A percentile compares a stretch with the other conserved stretches of the same genome.
These are phyloP conservation scores for Yamadazyma nakazawae DNA, from an alignment of 805 yeast genomes.

Conservation along the genomic window DNA sequence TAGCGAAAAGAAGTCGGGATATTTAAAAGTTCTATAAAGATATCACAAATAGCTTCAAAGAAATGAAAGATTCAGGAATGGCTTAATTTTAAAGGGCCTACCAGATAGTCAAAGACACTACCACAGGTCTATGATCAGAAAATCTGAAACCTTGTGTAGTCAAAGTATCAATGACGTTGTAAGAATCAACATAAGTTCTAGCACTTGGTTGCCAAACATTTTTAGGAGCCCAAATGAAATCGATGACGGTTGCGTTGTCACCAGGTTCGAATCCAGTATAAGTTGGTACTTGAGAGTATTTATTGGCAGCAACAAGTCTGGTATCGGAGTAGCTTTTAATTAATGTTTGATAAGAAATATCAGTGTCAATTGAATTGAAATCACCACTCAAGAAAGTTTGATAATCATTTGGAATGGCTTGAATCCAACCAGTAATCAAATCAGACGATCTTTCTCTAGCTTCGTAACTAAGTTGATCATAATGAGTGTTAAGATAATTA, in stretches of 20 bases:
- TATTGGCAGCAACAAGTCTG: constrained; percentile 31
- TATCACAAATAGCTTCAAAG: neutral
- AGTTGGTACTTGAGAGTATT: constrained; percentile 27
- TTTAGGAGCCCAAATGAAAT: constrained; percentile 35
- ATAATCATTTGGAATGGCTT: constrained; percentile 25
- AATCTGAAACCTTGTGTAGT: constrained; percentile 31
- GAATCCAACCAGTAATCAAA: constrained; percentile 40
- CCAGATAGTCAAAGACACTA: constrained; percentile 4
- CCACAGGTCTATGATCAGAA: constrained; percentile 49
- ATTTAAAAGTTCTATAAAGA: neutral
- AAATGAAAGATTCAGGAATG: no score
- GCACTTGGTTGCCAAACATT: constrained; percentile 13
- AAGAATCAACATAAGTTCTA: constrained; percentile 19
- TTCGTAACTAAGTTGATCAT: constrained; percentile 45
- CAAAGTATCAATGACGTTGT: constrained; percentile 32
- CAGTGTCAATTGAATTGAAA: constrained; percentile 43
- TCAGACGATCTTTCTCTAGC: constrained; percentile 47
- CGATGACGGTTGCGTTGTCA: constrained; percentile 32
- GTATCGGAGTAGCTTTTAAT: constrained; percentile 18
- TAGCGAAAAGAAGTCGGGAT: neutral
- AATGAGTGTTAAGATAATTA: constrained; percentile 46
- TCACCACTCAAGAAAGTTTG: constrained; percentile 51
- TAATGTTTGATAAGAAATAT: constrained; percentile 31
- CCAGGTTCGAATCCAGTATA: constrained; percentile 37
- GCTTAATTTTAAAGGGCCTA: neutral